Conservation (phyloP, 805 yeast species). For the Wickerhamomyces rabaulensis region DNA sequence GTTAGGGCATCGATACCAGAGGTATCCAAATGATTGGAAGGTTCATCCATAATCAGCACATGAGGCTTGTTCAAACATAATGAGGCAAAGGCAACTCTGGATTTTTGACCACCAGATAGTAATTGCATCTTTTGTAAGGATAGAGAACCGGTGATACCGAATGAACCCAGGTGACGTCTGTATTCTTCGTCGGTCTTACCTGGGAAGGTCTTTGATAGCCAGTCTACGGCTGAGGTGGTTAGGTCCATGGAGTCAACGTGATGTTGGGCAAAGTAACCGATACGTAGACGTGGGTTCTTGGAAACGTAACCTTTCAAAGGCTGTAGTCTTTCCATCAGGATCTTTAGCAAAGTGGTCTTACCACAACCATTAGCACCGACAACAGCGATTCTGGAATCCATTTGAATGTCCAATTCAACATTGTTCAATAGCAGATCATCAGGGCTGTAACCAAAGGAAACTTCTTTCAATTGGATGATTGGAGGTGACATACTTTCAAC, state of each 20-base stretch:
- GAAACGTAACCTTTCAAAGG: conserved; percentile 79
- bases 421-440: conserved; percentile 58
- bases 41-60: conserved; percentile 90
- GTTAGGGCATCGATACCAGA: conserved; percentile 95
- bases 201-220: conserved; percentile 88
- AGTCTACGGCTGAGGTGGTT: conserved; percentile 76
- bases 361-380: conserved; percentile 99
- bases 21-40: conserved; percentile 97
- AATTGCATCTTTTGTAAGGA: conserved; percentile 88
- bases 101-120: conserved; percentile 96
- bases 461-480: conserved; percentile 80
- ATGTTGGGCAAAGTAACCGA: conserved; percentile 97
- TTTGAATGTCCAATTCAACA: conserved; percentile 85
- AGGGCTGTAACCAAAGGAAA: conserved; percentile 77
- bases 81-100: conserved; percentile 97
- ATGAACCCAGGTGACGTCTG: conserved; percentile 92
- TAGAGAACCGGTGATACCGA: conserved; percentile 92
- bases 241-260: conserved; percentile 98
- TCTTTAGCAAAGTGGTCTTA: conserved; percentile 89
- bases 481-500: conserved; percentile 94
- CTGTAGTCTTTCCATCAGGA: conserved; percentile 69
- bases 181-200: conserved; percentile 96
- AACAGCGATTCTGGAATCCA: conserved; percentile 92
- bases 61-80: conserved; percentile 88
- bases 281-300: conserved; percentile 79